Conservation (phyloP, 192 early-diverging fungal genomes). For the Chytriomyces sp. region DNA sequence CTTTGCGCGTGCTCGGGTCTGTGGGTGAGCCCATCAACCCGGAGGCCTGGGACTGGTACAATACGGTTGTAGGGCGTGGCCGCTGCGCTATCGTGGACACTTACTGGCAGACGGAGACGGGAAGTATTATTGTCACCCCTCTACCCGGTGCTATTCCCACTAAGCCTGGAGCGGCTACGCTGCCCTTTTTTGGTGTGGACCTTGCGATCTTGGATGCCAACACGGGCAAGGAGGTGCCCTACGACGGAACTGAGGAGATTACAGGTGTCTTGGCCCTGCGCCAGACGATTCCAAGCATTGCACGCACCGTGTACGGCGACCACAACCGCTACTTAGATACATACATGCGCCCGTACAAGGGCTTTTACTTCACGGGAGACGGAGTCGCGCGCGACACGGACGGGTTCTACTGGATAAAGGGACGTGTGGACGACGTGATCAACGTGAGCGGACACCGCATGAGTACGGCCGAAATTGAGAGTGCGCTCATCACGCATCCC, state of each 20-base stretch:
- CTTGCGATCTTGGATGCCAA: constrained; percentile 80
- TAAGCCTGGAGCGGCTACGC: constrained; percentile 94
- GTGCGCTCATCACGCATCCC: constrained; percentile 75
- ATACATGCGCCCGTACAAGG: constrained; percentile 86
- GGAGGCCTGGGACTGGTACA: constrained; percentile 97
- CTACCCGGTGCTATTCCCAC: constrained; percentile 85
- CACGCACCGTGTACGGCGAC: constrained; percentile 87
- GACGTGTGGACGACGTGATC: constrained; percentile 89
- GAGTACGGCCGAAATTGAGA: constrained; percentile 92
- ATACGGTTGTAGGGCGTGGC: constrained; percentile 83
- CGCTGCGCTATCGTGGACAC: constrained; percentile 96
- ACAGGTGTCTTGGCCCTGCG: constrained; percentile 90
- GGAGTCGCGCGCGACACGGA: constrained; percentile 89
- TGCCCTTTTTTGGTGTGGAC: constrained; percentile 97
- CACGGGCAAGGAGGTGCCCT: constrained; percentile 75
- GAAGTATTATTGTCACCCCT: constrained; percentile 88
- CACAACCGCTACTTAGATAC: constrained; percentile 92
- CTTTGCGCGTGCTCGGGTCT: constrained; percentile 87
- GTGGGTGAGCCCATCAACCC: constrained; percentile 99
- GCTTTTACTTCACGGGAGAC: constrained; percentile 96
- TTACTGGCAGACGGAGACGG: constrained; percentile 84
- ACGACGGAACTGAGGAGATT: constrained; percentile 72
- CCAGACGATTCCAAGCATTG: constrained; percentile 88
- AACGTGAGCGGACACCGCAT: constrained; percentile 95
- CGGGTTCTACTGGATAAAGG: constrained; percentile 95